A percentile compares a stretch with the other conserved stretches of the same genome.
Conservation (phyloP, 1,284 basidiomycete genomes). For the Apiotrichum siamense region DNA sequence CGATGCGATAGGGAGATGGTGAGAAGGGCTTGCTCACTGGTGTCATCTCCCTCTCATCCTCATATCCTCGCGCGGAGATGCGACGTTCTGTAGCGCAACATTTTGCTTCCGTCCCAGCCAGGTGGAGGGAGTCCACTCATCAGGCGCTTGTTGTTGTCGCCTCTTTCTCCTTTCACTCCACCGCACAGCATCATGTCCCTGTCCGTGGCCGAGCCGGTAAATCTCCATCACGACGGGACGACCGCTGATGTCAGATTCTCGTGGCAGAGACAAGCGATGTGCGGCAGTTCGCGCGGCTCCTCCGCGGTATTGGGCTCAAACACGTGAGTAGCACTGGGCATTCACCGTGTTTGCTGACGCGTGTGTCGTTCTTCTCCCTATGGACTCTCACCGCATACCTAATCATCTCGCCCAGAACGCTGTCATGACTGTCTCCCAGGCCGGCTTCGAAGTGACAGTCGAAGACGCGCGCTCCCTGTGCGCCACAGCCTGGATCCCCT, state of each 20-base stretch:
- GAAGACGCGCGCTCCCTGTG: constrained; percentile 75
- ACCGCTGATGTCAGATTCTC: constrained; percentile 55
- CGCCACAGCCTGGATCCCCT: constrained; percentile 77
- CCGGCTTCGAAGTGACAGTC: constrained; percentile 74
- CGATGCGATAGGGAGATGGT: too few relatives aligned
- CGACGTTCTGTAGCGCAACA: too few relatives aligned
- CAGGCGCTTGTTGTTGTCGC: background rate
- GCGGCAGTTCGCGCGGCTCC: constrained; percentile 63
- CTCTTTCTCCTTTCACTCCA: background rate
- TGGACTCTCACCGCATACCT: too few relatives aligned
- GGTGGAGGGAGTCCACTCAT: too few relatives aligned
- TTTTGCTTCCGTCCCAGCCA: too few relatives aligned
- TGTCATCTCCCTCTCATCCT: too few relatives aligned
- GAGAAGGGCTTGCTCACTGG: background rate
- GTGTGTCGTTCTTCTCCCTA: too few relatives aligned
- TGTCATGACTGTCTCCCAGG: constrained; percentile 62
- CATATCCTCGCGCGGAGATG: too few relatives aligned
- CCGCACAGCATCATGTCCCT: background rate
- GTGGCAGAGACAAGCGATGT: constrained; percentile 71
- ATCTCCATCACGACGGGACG: too few relatives aligned
- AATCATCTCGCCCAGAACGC: constrained; percentile 61
- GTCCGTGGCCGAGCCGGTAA: background rate
- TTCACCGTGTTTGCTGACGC: too few relatives aligned
- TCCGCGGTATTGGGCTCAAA: constrained; percentile 70
- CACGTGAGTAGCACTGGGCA: constrained; percentile 53